Percentiles rank a stretch among this genome's conserved stretches.
phyloP scores from a whole-genome alignment of 108 stramenopile species.

The Bacterosira constricta region DNA sequence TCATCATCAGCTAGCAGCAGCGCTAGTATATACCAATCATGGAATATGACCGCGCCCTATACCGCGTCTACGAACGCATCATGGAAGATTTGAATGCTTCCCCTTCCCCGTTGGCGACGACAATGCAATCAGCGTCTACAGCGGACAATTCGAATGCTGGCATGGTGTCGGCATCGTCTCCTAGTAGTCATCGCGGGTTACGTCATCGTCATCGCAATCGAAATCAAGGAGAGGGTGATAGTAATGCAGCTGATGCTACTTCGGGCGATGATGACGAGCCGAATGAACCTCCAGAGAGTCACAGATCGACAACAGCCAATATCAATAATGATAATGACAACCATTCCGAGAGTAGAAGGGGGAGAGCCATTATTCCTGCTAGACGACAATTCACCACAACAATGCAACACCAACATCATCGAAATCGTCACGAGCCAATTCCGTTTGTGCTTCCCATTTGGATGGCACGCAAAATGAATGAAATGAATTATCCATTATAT shows the following conservation, averaged over 20 bases:
- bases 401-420: conserved; percentile 1
- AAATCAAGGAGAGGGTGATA: not conserved
- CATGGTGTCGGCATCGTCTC: not conserved
- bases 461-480: conserved; percentile 38
- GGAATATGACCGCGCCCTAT: conserved; percentile 59
- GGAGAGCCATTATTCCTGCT: not conserved
- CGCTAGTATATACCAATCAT: conserved; percentile 1
- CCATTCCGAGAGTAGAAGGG: not conserved
- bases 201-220: not conserved
- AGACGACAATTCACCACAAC: not conserved
- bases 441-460: conserved; percentile 49
- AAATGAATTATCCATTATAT: no score
- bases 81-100: conserved; percentile 52
- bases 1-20: no score
- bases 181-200: not conserved
- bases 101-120: conserved; percentile 31
- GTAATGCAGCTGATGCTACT: not conserved
- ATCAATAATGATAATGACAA: not conserved
- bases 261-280: not conserved
- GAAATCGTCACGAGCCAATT: conserved; percentile 5
- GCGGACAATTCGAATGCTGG: not conserved
- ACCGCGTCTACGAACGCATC: conserved; percentile 55
- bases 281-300: not conserved
- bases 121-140: not conserved
- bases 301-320: not conserved